A percentile compares a stretch with the other conserved stretches of the same genome.
phyloP scores from a whole-genome alignment of 768 basidiomycete genomes.

The Tricholomella constricta region DNA sequence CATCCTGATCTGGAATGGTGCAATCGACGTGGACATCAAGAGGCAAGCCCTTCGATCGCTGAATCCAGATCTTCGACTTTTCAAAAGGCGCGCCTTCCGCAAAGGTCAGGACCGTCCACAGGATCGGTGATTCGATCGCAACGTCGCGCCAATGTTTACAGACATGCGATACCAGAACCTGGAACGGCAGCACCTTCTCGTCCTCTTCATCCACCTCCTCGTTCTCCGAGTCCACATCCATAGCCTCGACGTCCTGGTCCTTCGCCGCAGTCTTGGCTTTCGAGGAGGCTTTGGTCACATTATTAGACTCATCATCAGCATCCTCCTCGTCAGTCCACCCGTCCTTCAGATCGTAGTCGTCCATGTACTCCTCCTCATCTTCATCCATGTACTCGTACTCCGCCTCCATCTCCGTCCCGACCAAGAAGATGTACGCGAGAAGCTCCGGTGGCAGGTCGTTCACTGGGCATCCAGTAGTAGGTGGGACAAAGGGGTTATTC shows the following conservation, averaged over 20 bases:
- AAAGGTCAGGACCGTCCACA: slow-evolving; percentile 58
- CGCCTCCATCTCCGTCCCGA: slow-evolving; percentile 41
- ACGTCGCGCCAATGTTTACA: slow-evolving; percentile 60
- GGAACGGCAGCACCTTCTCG: slow-evolving; percentile 37
- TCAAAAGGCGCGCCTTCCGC: slow-evolving; percentile 43
- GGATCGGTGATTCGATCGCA: slow-evolving; percentile 51
- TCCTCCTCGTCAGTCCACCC: slow-evolving; percentile 25
- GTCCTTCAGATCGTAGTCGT: slow-evolving; percentile 34
- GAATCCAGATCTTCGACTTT: slow-evolving; percentile 44
- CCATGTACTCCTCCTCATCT: slow-evolving; percentile 38
- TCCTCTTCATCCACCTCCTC: slow-evolving; percentile 16
- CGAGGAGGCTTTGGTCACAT: slow-evolving; percentile 1
- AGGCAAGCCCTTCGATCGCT: slow-evolving; percentile 55
- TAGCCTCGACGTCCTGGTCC: slow-evolving; percentile 21
- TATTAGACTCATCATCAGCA: slow-evolving; percentile 17
- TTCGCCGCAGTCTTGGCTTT: slow-evolving; percentile 21
- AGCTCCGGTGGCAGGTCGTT: slow-evolving; percentile 59
- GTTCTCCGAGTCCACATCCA: slow-evolving; percentile 17
- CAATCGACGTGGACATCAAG: slow-evolving; percentile 56
- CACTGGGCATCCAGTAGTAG: slow-evolving; percentile 48
- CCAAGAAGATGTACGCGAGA: slow-evolving; percentile 54
- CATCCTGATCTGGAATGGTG: slow-evolving; percentile 28
- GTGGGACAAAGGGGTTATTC: slow-evolving; percentile 53
- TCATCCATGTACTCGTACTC: slow-evolving; percentile 34
- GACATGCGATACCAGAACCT: slow-evolving; percentile 61